Conservation (phyloP, 73 alveolate genomes). For the Tetrahymena malaccensis region DNA sequence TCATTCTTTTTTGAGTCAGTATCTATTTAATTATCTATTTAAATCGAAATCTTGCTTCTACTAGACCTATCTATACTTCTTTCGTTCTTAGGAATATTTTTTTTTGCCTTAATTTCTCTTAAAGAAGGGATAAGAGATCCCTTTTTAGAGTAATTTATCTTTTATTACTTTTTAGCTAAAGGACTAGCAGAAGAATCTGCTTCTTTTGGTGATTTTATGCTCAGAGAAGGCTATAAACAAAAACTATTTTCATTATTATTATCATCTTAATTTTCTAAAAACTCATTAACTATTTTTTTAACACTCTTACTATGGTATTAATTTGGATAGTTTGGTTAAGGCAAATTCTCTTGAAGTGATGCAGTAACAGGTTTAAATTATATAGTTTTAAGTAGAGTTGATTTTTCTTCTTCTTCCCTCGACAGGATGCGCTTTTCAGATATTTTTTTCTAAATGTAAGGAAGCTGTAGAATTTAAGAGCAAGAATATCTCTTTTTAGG, state of each 20-base stretch:
- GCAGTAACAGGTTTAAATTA: constrained; percentile 46
- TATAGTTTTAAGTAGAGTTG: constrained; percentile 55
- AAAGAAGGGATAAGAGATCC: neutral
- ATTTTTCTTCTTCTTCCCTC: constrained; percentile 46
- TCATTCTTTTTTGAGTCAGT: neutral
- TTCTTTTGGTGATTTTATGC: neutral
- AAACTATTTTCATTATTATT: neutral
- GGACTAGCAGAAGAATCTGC: neutral
- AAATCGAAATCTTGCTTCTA: neutral
- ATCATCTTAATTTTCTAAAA: neutral
- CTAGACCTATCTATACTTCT: neutral
- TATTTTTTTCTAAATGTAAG: constrained; percentile 31
- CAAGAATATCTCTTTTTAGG: neutral
- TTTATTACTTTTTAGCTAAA: neutral
- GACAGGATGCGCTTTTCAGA: constrained; percentile 32
- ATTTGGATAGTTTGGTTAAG: constrained; percentile 44
- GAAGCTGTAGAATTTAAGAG: constrained; percentile 5
- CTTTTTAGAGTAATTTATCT: neutral
- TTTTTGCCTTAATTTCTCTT: neutral
- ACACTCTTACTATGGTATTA: neutral
- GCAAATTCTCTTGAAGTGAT: constrained; percentile 54
- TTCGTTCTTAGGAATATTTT: neutral
- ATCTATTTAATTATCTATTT: neutral
- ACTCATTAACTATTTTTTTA: neutral
- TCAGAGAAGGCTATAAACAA: neutral